phyloP scores from a whole-genome alignment of 805 yeast genomes.

The Lachancea thermotolerans region DNA sequence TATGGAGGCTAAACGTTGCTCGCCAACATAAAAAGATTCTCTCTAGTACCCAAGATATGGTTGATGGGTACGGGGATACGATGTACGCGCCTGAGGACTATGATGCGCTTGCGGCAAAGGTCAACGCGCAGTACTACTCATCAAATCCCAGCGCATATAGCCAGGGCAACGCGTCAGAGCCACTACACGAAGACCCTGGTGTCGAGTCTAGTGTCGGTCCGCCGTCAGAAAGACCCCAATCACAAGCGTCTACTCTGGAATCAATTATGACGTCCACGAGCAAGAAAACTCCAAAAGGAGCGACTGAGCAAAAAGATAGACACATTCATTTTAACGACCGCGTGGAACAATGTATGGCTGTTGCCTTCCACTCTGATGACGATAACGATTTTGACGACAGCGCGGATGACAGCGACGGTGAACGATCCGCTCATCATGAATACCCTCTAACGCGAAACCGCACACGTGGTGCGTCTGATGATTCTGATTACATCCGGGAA shows the following conservation, averaged over 20 bases:
- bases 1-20: constrained; percentile 39
- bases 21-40: constrained; percentile 51
- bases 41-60: constrained; percentile 18
- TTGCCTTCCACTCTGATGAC: constrained; percentile 38
- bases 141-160: not conserved
- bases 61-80: constrained; percentile 21
- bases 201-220: not conserved
- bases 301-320: constrained; percentile 29
- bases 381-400: constrained; percentile 17
- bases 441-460: not conserved
- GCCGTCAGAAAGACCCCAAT: not conserved
- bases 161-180: not conserved
- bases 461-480: not conserved
- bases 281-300: constrained; percentile 4
- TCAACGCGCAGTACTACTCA: constrained; percentile 31
- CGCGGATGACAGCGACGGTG: not conserved
- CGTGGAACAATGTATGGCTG: constrained; percentile 89
- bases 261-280: constrained; percentile 19
- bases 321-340: constrained; percentile 90
- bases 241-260: constrained; percentile 7
- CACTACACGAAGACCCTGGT: not conserved
- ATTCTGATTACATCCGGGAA: not conserved
- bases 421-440: constrained; percentile 4
- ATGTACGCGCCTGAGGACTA: constrained; percentile 28
- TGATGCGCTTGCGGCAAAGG: constrained; percentile 31